These are phyloP conservation scores for Nicotiana otophora DNA, from an alignment of 257 asterid genomes.

Conservation along the genomic window DNA sequence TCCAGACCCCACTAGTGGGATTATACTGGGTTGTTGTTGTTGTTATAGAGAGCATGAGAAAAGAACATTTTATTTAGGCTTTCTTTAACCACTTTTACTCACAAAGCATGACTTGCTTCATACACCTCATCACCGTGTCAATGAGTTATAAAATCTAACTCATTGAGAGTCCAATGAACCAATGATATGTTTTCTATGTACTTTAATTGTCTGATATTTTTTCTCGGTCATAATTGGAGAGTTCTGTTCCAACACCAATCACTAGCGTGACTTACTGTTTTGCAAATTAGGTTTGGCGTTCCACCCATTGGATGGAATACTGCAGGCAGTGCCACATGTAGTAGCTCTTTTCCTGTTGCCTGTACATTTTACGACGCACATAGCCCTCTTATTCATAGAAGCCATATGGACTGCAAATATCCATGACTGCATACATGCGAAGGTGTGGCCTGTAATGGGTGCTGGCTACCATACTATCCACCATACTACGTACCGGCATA, in stretches of 20 bases:
- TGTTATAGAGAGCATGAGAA: too few relatives aligned
- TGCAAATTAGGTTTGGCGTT: constrained; percentile 68
- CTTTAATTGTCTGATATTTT: background rate
- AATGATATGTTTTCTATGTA: background rate
- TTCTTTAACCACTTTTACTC: background rate
- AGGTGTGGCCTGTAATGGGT: constrained; percentile 96
- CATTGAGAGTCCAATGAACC: background rate
- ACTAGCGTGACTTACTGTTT: background rate
- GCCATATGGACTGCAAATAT: constrained; percentile 93
- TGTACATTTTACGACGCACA: constrained; percentile 67
- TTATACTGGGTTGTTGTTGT: too few relatives aligned
- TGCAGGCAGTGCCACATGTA: constrained; percentile 85
- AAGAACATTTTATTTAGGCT: background rate
- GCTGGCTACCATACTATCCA: constrained; percentile 98
- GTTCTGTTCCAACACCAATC: background rate
- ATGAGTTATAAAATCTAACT: background rate
- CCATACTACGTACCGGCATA: constrained; percentile 96
- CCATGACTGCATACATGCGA: constrained; percentile 86
- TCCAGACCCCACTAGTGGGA: too few relatives aligned
- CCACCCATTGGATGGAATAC: constrained; percentile 93
- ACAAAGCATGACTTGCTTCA: background rate
- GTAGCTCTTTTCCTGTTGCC: constrained; percentile 79
- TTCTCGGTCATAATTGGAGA: background rate
- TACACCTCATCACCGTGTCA: background rate
- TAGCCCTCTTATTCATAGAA: constrained; percentile 68